Evolutionary conservation across 176 grass and related monocot genomes (phyloP).

Genomic region (Carex cristatella): DNA sequence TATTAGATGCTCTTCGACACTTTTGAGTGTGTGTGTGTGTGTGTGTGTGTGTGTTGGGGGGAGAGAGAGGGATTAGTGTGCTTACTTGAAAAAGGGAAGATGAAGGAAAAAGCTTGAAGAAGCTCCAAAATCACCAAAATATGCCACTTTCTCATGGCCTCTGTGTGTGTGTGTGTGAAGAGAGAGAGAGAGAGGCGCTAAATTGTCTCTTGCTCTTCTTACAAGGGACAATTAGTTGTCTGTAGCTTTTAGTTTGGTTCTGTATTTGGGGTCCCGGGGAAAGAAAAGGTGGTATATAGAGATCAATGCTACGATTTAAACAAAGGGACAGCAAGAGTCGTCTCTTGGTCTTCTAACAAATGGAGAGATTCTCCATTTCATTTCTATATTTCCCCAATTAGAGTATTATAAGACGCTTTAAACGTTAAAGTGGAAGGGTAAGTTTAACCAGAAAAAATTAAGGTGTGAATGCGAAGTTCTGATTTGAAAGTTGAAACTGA

Average conservation of each 20-base stretch:
- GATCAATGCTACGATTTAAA: neutral
- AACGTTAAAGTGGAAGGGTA: too few relatives aligned
- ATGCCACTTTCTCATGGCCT: constrained; percentile 12
- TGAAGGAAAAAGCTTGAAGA: neutral
- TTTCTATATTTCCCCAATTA: neutral
- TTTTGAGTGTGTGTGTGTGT: too few relatives aligned
- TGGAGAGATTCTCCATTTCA: neutral
- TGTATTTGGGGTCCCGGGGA: neutral
- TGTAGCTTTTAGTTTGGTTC: neutral
- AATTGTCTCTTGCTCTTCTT: neutral
- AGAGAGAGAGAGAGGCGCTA: neutral
- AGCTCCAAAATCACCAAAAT: constrained; percentile 20
- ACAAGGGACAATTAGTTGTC: neutral
- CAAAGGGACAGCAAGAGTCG: neutral
- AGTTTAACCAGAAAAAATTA: too few relatives aligned
- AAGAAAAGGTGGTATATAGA: neutral
- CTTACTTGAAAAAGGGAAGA: constrained; percentile 21
- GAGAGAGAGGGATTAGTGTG: neutral
- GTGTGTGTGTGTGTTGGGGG: too few relatives aligned
- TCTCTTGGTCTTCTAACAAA: neutral
- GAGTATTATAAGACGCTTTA: too few relatives aligned
- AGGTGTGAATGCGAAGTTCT: too few relatives aligned
- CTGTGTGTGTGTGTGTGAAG: neutral
- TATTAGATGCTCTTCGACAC: too few relatives aligned
- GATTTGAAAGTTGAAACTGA: too few relatives aligned